Conservation (phyloP, 805 yeast genomes). For the Monosporozyma siamensis region DNA sequence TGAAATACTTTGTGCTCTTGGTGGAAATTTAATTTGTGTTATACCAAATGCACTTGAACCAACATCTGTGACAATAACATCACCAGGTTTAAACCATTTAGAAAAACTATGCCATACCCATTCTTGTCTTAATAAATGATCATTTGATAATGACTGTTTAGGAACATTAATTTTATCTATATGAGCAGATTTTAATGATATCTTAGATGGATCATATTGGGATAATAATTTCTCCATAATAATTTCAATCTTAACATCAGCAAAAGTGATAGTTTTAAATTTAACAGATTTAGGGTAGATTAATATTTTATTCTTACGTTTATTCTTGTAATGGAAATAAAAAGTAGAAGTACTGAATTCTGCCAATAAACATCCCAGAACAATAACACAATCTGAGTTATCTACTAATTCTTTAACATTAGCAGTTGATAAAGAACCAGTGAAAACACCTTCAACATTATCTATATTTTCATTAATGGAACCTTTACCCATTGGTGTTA, state of each 20-base stretch:
- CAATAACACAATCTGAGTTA: slow-evolving; percentile 55
- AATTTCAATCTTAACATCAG: slow-evolving; percentile 47
- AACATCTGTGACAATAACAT: slow-evolving; percentile 51
- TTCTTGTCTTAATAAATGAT: slow-evolving; percentile 31
- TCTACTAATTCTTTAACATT: slow-evolving; percentile 63
- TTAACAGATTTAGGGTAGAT: slow-evolving; percentile 60
- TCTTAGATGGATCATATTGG: slow-evolving; percentile 24
- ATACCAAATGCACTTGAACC: slow-evolving; percentile 60
- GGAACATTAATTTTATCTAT: slow-evolving; percentile 21
- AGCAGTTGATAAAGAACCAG: slow-evolving; percentile 61
- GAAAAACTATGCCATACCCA: slow-evolving; percentile 45
- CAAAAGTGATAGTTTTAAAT: slow-evolving; percentile 51
- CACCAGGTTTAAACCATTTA: slow-evolving; percentile 45
- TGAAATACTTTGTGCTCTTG: slow-evolving; percentile 41
- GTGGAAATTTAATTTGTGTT: slow-evolving; percentile 47
- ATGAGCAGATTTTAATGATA: slow-evolving; percentile 10
- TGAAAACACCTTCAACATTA: slow-evolving; percentile 69
- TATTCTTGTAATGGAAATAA: slow-evolving; percentile 53
- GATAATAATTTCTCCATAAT: slow-evolving; percentile 25
- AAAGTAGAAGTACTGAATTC: slow-evolving; percentile 82
- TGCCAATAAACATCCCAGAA: slow-evolving; percentile 66
- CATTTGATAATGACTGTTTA: slow-evolving; percentile 12
- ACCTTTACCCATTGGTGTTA: slow-evolving; percentile 83
- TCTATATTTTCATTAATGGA: slow-evolving; percentile 54
- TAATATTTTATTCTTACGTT: slow-evolving; percentile 46